Evolutionary conservation across 805 yeast species (phyloP), one percentile per base, ranked within the genome.

Genomic region (Isabelozyma heimii): DNA sequence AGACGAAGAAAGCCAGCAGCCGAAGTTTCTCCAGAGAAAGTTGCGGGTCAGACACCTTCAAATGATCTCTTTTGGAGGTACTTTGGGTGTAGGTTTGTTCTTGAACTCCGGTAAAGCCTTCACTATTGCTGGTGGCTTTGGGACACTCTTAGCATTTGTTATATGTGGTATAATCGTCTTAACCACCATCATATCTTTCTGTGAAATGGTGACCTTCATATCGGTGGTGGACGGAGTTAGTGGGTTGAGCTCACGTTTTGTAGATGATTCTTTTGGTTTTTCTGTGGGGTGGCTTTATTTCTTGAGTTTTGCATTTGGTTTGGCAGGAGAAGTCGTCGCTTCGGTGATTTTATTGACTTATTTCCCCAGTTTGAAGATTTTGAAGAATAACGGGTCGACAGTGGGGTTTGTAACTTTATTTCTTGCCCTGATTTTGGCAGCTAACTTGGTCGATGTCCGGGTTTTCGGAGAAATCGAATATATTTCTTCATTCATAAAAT

Each of bases 241-340:
- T 0, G 91, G 91, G 0, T 72, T 88, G 26, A 81, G 89, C 1
- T 80, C 91, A 0, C 66, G 95, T 39, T 86, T 85, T 67, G 87
- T 85, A 2, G 90, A 85, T 54, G 91, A 85, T 60, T 85, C 90
- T 0, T 84, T 85, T 66, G 91, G 91, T 1, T 85, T 85, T 64
- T 81, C 88, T 3, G 71, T 84, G 0, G 91, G 92, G 1, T 79
- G 90, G 72, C 72, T 82, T 28, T 89, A 89, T 62, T 88, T 89
- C 81, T 61, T 85, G 14, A 82, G 89, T 47, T 87, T 85, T 61
- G 76, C 86, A 13, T 68, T 87, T 44, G 89, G 90, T 0, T 69
- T 88, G 51, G 91, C 96, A 0, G 82, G 91, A 0, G 96, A 89
- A 59, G 77, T 89, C 3, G 86, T 89, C 10, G 95, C 95, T 0